Base-by-base conservation (phyloP, 2,329 filamentous ascomycete genomes). In the Aspergillus flavus region DNA sequence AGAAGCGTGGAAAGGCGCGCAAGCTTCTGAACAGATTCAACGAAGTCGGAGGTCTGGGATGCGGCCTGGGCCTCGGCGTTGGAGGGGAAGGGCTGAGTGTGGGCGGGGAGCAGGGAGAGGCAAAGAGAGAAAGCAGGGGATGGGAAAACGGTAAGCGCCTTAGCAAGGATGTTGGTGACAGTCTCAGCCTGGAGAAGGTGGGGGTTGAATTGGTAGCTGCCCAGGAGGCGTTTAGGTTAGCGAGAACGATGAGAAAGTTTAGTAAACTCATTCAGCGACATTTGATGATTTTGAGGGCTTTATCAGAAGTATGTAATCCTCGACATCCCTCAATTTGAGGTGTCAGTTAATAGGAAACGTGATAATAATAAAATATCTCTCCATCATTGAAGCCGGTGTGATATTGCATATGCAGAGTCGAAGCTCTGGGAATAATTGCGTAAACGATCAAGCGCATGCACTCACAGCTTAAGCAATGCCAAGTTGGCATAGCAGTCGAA, bases 341-440 rank as follows among this genome's bases (percentile, higher is more conserved):
- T 80, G 81, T 96, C 93, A 92, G 92, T 87, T 96, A 97, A 97
- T 96, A 97, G 92, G 92, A 96, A 97, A 97, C 93, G 92, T 96
- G 90, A 81, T 81, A 88, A 71, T 71, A 70, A 72, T 63, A 66
- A 68, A 77, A 82, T 77, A 73, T 80, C 85, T 83, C 79, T 86
- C 93, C 92, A 94, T 96, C 91, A 92, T 85, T 72, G 59, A 67
- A 68, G 65, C 63, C 61, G 26, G 30, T 19, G 50, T 28, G 45
- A 23, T 60, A 39, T 16, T 14, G 11, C 32, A 28, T 39, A 41
- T 55, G 32, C n/a, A 55, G 26, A n/a, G 32, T 58, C 53, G 41
- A 61, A 59, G 61, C n/a, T 52, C 36, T 48, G n/a, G 53, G 39
- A 23, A 23, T 21, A 30, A 59, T 52, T 36, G 41, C 30, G 23